Percentiles rank a stretch among this genome's conserved stretches.
These are phyloP conservation scores for Hortaea werneckii DNA, from an alignment of 2,329 filamentous ascomycete genomes.

Conservation along the genomic window DNA sequence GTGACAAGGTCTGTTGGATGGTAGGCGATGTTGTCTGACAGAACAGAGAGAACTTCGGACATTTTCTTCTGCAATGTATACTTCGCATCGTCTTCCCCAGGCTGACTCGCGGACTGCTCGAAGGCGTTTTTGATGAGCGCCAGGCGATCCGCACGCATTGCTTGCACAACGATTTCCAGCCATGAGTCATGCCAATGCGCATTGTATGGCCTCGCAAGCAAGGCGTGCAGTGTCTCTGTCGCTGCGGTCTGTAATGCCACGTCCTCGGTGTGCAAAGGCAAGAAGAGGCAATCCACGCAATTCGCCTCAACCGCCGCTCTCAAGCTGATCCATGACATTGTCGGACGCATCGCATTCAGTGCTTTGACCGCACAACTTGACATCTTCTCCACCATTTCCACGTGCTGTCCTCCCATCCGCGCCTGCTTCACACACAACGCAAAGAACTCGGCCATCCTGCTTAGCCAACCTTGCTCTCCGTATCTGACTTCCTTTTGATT, in stretches of 20 bases:
- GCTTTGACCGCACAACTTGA: conserved; percentile 58
- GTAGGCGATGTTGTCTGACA: conserved; percentile 75
- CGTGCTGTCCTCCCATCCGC: conserved; percentile 34
- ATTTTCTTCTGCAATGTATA: conserved; percentile 91
- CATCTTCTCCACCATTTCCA: conserved; percentile 48
- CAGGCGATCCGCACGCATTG: conserved; percentile 20
- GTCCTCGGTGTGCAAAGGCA: conserved; percentile 59
- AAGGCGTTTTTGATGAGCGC: conserved; percentile 22
- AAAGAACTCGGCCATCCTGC: conserved; percentile 64
- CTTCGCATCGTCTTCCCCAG: conserved; percentile 79
- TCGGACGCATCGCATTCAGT: conserved; percentile 65
- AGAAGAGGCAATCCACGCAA: conserved; percentile 60
- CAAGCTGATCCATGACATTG: conserved; percentile 79
- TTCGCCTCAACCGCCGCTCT: conserved; percentile 64
- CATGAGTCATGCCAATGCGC: conserved; percentile 55
- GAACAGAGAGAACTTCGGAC: conserved; percentile 80
- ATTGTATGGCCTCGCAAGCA: conserved; percentile 39
- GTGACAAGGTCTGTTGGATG: conserved; percentile 57
- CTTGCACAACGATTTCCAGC: conserved; percentile 18
- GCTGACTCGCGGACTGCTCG: conserved; percentile 14
- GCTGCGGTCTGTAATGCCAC: conserved; percentile 62
- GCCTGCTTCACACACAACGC: conserved; percentile 53
- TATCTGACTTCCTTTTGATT: conserved; percentile 59
- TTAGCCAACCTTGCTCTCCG: conserved; percentile 79
- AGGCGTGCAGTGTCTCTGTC: conserved; percentile 27